These are phyloP conservation scores for Erythrobasidium hasegawianum DNA, from an alignment of 1,284 basidiomycete genomes.

Conservation along the genomic window DNA sequence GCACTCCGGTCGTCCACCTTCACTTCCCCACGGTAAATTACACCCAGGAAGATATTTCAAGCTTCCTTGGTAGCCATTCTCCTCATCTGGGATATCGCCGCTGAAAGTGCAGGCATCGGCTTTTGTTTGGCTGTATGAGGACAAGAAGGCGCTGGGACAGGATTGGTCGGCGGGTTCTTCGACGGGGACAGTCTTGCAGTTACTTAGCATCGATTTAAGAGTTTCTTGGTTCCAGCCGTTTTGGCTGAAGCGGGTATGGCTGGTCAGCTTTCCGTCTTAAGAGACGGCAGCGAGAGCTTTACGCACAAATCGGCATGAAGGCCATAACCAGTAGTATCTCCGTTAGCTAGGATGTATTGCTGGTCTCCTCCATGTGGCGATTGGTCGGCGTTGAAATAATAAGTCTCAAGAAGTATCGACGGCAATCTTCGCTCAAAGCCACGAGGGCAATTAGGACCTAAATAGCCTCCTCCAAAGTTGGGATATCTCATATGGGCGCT, in stretches of 20 bases:
- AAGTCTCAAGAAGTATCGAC: neutral
- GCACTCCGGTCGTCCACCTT: too few species aligned
- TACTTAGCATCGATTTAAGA: neutral
- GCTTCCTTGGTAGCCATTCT: slow-evolving; percentile 46
- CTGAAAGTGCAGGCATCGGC: neutral
- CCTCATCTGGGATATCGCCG: slow-evolving; percentile 4
- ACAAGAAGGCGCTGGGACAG: neutral
- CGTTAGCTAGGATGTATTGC: slow-evolving; percentile 13
- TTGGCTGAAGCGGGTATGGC: neutral
- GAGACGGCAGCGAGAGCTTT: neutral
- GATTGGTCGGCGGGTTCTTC: slow-evolving; percentile 6
- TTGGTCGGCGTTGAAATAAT: neutral
- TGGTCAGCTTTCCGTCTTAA: neutral
- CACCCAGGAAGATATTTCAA: slow-evolving; percentile 49
- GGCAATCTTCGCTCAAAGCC: neutral
- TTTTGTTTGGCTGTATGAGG: neutral
- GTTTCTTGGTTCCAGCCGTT: slow-evolving; percentile 1
- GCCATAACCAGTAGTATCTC: slow-evolving; percentile 15
- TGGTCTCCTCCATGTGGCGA: neutral
- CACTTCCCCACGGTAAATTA: slow-evolving; percentile 1
- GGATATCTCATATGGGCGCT: neutral
- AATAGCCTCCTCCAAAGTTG: neutral
- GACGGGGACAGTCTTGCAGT: slow-evolving; percentile 3
- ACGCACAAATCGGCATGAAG: slow-evolving; percentile 11
- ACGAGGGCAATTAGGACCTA: neutral